Conservation (phyloP, 2,329 filamentous ascomycete genomes). For the Fusarium paranaense region DNA sequence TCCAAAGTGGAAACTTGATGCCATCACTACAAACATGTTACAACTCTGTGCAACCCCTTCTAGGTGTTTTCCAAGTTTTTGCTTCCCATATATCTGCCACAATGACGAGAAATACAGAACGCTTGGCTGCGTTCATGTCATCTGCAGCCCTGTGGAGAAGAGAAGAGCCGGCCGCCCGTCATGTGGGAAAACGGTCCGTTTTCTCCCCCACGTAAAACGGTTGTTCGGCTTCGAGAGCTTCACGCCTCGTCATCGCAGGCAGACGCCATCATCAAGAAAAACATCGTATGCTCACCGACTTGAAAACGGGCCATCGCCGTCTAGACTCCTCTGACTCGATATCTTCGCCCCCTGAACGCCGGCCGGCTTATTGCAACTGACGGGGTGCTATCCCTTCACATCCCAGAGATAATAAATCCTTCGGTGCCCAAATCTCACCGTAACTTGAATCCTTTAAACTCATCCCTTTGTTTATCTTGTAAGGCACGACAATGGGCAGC, state of each 20-base stretch:
- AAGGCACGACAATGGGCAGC: conserved; percentile 50
- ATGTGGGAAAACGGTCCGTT: not conserved
- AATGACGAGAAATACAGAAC: not conserved
- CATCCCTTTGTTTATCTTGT: not conserved
- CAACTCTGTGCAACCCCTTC: not conserved
- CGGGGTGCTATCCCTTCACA: not conserved
- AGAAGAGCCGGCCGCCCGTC: not conserved
- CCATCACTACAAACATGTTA: not conserved
- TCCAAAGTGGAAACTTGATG: not conserved
- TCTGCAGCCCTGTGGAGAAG: not conserved
- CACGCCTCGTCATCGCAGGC: conserved; percentile 4
- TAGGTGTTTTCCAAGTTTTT: not conserved
- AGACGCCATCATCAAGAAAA: not conserved
- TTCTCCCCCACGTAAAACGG: conserved; percentile 1
- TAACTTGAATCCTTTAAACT: conserved; percentile 15
- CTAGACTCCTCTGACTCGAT: not conserved
- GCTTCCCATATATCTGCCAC: not conserved
- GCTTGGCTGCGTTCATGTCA: not conserved
- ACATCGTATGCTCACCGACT: not conserved
- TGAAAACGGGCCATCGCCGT: not conserved
- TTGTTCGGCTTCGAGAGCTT: conserved; percentile 1
- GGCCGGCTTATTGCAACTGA: not conserved
- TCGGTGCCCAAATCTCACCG: conserved; percentile 15
- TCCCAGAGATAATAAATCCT: not conserved
- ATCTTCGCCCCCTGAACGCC: not conserved